These are phyloP conservation scores for Botrytis porri DNA, from an alignment of 2,329 filamentous ascomycete genomes.

Conservation along the genomic window DNA sequence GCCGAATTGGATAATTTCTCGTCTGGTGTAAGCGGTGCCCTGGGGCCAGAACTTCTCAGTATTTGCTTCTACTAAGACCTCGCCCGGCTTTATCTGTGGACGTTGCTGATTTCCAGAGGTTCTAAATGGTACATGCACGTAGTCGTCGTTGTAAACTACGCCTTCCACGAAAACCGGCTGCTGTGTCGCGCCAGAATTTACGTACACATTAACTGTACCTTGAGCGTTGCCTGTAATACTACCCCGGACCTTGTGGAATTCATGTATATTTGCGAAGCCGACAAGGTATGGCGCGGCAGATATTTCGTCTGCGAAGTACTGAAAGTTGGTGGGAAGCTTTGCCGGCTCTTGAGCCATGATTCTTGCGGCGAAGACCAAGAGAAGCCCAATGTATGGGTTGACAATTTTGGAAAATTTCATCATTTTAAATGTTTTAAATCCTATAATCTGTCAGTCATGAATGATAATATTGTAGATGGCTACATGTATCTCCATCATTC, in stretches of 20 bases:
- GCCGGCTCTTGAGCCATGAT: not conserved
- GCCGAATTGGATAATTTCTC: not conserved
- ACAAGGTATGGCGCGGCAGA: not conserved
- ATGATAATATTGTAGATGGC: not conserved
- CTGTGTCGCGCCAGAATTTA: not conserved
- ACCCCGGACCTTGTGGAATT: not conserved
- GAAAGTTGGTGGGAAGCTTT: not conserved
- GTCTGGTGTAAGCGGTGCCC: not conserved
- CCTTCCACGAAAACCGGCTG: not conserved
- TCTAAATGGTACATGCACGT: not conserved
- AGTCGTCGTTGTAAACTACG: not conserved
- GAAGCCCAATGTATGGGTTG: rapidly evolving
- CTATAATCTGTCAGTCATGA: not conserved
- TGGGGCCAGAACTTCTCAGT: not conserved
- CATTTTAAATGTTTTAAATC: not conserved
- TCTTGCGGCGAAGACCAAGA: too few relatives aligned
- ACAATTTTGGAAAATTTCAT: not conserved
- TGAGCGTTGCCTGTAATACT: not conserved
- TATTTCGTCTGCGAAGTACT: not conserved
- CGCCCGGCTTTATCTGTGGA: not conserved
- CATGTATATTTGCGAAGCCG: rapidly evolving
- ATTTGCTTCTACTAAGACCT: not conserved
- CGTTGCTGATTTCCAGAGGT: not conserved
- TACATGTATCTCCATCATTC: not conserved
- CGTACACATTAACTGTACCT: not conserved